Percentiles rank a stretch among this genome's conserved stretches.
Evolutionary conservation across 108 stramenopile species (phyloP).

Genomic region (Cylindrotheca fusiformis): DNA sequence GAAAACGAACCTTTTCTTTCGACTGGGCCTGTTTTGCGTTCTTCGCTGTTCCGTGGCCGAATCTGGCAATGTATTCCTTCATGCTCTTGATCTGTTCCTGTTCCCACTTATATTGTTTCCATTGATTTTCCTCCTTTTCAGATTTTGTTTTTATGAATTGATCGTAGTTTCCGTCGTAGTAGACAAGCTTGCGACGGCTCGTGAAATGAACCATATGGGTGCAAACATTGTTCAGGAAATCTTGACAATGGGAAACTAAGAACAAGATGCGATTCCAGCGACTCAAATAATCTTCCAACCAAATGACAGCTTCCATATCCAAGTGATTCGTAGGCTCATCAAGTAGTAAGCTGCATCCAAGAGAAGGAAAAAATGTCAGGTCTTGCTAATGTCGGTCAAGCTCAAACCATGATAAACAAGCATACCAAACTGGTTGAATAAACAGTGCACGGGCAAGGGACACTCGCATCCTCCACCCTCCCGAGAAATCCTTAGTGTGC

Average conservation of each 20-base stretch:
- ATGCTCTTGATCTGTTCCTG: conserved; percentile 96
- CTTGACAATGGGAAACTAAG: conserved; percentile 85
- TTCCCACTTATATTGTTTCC: conserved; percentile 98
- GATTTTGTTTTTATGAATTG: conserved; percentile 92
- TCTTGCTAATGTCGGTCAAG: too few species aligned
- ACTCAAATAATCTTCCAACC: conserved; percentile 93
- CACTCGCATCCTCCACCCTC: conserved; percentile 99
- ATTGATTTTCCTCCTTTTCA: conserved; percentile 92
- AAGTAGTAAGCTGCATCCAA: conserved; percentile 63
- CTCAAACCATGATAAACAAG: conserved; percentile 56
- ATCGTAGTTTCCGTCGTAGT: conserved; percentile 98
- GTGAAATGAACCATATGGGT: conserved; percentile 96
- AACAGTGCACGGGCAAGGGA: conserved; percentile 95
- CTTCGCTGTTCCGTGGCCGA: conserved; percentile 98
- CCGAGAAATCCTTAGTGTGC: conserved; percentile 93
- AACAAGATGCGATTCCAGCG: conserved; percentile 85
- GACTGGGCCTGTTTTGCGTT: conserved; percentile 97
- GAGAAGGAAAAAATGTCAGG: conserved; percentile 42
- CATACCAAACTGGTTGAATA: conserved; percentile 88
- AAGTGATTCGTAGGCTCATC: conserved; percentile 97
- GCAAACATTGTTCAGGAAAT: conserved; percentile 95
- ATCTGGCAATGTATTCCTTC: conserved; percentile 98
- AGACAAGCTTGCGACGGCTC: conserved; percentile 67
- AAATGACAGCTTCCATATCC: conserved; percentile 97
- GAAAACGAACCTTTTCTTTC: conserved; percentile 51